These are phyloP conservation scores for Pseudofabraea citricarpa DNA, from an alignment of 2,329 filamentous ascomycete species.

Conservation along the genomic window DNA sequence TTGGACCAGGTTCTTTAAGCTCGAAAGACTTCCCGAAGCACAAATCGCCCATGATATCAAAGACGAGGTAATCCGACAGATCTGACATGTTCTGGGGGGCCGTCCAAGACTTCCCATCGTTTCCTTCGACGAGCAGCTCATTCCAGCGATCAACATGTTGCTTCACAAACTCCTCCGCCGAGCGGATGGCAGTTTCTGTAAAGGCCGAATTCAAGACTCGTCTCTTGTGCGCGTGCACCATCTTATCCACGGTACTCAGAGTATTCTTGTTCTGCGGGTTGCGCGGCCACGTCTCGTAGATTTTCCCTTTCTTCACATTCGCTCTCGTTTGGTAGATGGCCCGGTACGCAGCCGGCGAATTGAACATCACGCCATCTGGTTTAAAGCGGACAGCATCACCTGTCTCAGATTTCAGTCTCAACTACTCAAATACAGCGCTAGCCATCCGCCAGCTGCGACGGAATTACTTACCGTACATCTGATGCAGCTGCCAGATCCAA, in stretches of 20 bases:
- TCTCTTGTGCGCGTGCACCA: constrained; percentile 6
- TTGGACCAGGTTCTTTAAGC: constrained; percentile 6
- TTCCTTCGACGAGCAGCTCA: constrained; percentile 6
- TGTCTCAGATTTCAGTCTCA: background rate
- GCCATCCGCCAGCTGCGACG: no score
- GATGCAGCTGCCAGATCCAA: background rate
- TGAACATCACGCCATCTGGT: constrained; percentile 8
- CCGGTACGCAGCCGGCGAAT: constrained; percentile 5
- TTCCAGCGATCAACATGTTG: constrained; percentile 12
- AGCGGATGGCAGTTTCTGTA: constrained; percentile 8
- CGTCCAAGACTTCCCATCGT: constrained; percentile 7
- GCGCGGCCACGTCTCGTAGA: constrained; percentile 6
- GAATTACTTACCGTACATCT: background rate
- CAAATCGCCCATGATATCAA: constrained; percentile 12
- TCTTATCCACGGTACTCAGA: constrained; percentile 3
- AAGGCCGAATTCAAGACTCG: constrained; percentile 7
- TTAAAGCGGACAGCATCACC: constrained; percentile 6
- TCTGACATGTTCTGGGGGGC: constrained; percentile 7
- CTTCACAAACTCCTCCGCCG: constrained; percentile 5
- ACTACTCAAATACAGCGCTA: no score
- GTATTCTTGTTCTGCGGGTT: constrained; percentile 6
- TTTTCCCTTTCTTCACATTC: constrained; percentile 8
- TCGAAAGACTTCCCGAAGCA: constrained; percentile 8
- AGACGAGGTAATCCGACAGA: constrained; percentile 3
- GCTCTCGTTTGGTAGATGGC: constrained; percentile 6